Conservation (phyloP, 2,329 filamentous ascomycete genomes). For the Curvularia verruculosa region DNA sequence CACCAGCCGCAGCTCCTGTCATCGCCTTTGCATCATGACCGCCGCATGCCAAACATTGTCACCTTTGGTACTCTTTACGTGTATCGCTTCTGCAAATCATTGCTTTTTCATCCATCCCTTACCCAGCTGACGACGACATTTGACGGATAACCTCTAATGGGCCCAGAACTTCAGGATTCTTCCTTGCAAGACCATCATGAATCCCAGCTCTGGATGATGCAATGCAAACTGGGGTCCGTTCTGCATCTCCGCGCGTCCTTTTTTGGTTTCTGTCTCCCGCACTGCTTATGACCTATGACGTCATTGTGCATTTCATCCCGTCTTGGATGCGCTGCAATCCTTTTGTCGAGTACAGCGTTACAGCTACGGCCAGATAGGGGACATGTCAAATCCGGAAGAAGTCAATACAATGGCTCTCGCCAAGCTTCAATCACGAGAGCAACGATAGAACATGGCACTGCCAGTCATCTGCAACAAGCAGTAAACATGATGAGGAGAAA, state of each 20-base stretch:
- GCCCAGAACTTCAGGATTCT: neutral
- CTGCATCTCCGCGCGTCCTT: neutral
- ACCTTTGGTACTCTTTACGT: neutral
- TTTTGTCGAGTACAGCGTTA: neutral
- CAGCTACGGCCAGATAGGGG: neutral
- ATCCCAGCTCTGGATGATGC: neutral
- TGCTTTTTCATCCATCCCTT: neutral
- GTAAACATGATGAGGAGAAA: neutral
- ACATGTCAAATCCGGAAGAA: neutral
- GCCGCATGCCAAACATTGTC: constrained; percentile 4
- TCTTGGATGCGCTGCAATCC: neutral
- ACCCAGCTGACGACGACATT: constrained; percentile 25
- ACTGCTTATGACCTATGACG: neutral
- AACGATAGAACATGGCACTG: neutral
- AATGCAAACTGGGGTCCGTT: neutral
- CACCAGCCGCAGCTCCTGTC: neutral
- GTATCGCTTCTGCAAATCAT: neutral
- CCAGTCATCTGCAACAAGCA: neutral
- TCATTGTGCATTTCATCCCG: neutral
- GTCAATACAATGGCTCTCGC: neutral
- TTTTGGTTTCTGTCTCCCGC: neutral
- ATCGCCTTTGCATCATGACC: constrained; percentile 1
- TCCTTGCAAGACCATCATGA: neutral
- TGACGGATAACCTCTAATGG: neutral
- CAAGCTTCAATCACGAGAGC: neutral